Evolutionary conservation across 768 basidiomycete genomes (phyloP).

Genomic region (Gloeostereum incarnatum): DNA sequence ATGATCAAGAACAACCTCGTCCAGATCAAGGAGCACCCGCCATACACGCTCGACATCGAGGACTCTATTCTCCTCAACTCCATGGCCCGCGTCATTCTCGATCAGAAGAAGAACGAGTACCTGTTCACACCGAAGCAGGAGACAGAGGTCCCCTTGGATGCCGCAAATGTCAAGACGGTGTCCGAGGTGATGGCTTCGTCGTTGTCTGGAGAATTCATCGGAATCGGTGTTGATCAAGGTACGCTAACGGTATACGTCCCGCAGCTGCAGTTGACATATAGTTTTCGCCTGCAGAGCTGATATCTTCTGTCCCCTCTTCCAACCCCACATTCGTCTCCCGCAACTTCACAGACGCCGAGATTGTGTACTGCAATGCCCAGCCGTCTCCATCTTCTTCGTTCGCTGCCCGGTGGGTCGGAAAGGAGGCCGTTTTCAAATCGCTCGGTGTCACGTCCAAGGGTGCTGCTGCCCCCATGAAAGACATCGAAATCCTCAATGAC

Average conservation of each 20-base stretch:
- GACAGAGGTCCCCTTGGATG: constrained; percentile 41
- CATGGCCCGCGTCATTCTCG: constrained; percentile 73
- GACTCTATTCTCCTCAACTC: constrained; percentile 85
- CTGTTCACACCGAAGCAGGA: constrained; percentile 63
- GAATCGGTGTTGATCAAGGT: constrained; percentile 91
- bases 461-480: constrained; percentile 90
- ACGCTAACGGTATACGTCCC: constrained; percentile 11
- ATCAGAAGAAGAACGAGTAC: constrained; percentile 81
- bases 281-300: constrained; percentile 58
- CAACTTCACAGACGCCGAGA: constrained; percentile 90
- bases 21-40: constrained; percentile 89
- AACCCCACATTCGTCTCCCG: constrained; percentile 82
- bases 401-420: constrained; percentile 95
- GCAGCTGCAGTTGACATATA: constrained; percentile 5
- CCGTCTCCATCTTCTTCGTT: constrained; percentile 85
- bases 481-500: constrained; percentile 89
- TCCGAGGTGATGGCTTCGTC: constrained; percentile 37
- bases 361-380: constrained; percentile 78
- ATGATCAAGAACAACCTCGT: constrained; percentile 92
- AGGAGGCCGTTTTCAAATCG: constrained; percentile 97
- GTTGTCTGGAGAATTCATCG: constrained; percentile 39
- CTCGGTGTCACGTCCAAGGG: constrained; percentile 86
- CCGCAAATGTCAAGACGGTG: constrained; percentile 60
- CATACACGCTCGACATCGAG: constrained; percentile 83
- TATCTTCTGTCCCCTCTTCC: constrained; percentile 83